Evolutionary conservation across 768 basidiomycete species (phyloP).

Genomic region (Paxillus rubicundulus): DNA sequence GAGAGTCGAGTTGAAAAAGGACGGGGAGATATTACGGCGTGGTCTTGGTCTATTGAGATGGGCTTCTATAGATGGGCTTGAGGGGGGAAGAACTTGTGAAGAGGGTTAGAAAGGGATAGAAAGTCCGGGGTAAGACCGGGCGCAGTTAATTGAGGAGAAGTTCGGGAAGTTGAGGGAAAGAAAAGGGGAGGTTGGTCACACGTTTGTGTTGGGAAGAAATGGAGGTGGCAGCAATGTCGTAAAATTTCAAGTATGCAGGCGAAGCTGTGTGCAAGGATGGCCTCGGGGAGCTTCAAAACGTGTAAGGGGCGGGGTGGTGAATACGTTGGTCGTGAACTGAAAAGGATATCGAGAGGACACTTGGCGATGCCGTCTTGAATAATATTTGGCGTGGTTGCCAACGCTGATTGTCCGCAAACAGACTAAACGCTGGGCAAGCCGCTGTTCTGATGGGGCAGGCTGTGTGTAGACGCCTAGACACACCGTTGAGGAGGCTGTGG

Average conservation of each 20-base stretch:
- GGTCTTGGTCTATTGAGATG: slow-evolving; percentile 18
- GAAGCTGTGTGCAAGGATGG: slow-evolving; percentile 21
- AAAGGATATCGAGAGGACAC: slow-evolving; percentile 6
- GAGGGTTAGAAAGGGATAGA: slow-evolving; percentile 17
- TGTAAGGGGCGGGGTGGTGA: slow-evolving; percentile 20
- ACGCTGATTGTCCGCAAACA: neutral
- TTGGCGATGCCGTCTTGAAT: neutral
- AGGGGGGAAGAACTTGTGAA: slow-evolving; percentile 15
- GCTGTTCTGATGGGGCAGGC: neutral
- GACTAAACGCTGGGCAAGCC: too few species aligned
- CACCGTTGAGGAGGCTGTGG: neutral
- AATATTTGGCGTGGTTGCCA: neutral
- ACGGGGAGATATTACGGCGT: slow-evolving; percentile 25
- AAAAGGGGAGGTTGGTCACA: slow-evolving; percentile 18
- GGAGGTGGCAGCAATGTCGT: slow-evolving; percentile 21
- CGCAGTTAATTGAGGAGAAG: slow-evolving; percentile 22
- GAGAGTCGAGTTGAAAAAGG: slow-evolving; percentile 15
- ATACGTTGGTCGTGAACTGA: slow-evolving; percentile 15
- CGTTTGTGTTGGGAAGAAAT: slow-evolving; percentile 19
- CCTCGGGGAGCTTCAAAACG: slow-evolving; percentile 29
- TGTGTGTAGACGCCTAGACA: neutral
- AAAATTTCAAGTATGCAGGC: slow-evolving; percentile 10
- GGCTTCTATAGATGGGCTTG: slow-evolving; percentile 24
- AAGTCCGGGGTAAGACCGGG: slow-evolving; percentile 32
- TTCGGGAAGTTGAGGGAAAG: slow-evolving; percentile 17